Evolutionary conservation across 331 rosid genomes (phyloP), one percentile per base, ranked within the genome.

Genomic region (Rhamnella rubrinervis): DNA sequence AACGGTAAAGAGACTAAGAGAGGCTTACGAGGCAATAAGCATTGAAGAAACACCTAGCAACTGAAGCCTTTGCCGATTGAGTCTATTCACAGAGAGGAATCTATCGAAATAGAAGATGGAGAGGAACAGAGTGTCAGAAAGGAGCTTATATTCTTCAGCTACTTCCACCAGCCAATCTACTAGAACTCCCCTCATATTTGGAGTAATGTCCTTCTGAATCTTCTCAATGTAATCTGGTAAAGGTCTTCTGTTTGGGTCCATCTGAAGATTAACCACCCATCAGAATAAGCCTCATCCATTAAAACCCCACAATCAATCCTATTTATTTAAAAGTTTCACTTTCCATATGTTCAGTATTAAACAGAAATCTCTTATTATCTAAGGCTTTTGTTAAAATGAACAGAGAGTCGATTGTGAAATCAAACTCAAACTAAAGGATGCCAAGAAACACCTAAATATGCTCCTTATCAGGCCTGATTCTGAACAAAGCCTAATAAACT

Each of bases 161-260:
- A 95, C 96, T 59, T 87, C 96, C 39, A 95, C 93, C 70, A 95
- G 80, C 99, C 97, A 95, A 78, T 95, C 96, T 15, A 95, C 92
- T 59, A 95, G 61, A 59, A 87, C 65, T 57, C 90, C 95, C 60
- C 97, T 83, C 99, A 95, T 91, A 47, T 70, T 83, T 12, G 90
- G 75, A 70, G 79, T 85, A 49, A 95, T 47, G 66, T 90, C 97
- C n/a, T 31, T 87, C 86, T 95, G 97, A 66, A 89, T 82, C 61
- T 63, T 87, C 40, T 79, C 87, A 6, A 87, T 41, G 61, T 91
- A 95, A 78, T 89, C 85, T 1, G 86, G 73, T 6, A 79, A 31
- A 1, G 97, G 95, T 40, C 97, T 80, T 75, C 86, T 84, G 40
- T 81, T 75, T 31, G 91, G 89, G 64, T 87, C 89, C 62, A 25